These are phyloP conservation scores for Fraxinus anomala DNA, from an alignment of 257 asterid species.

Conservation along the genomic window DNA sequence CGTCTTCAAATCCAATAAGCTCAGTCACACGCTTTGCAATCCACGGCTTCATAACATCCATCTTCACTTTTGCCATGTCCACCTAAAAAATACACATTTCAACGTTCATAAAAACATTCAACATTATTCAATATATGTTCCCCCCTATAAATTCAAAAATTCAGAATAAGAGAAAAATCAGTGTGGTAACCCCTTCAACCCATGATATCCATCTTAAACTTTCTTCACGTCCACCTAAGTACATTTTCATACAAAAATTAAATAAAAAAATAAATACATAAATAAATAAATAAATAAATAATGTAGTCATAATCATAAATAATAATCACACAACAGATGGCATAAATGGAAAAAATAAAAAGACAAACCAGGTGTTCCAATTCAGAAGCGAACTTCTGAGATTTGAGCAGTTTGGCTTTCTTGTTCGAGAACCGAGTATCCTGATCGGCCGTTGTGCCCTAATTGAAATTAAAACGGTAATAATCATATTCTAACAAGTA, in stretches of 20 bases:
- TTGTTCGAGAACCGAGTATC: conserved; percentile 99
- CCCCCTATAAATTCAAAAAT: not conserved
- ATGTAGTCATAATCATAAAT: not conserved
- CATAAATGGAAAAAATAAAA: not conserved
- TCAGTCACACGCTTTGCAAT: conserved; percentile 94
- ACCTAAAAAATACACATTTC: conserved; percentile 49
- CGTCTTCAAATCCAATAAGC: conserved; percentile 97
- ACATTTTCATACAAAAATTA: conserved; percentile 9
- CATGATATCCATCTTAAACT: conserved; percentile 20
- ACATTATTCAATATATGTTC: not conserved
- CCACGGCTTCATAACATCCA: conserved; percentile 98
- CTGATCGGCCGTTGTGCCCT: conserved; percentile 99
- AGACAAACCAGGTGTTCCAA: conserved; percentile 79
- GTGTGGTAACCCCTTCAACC: conserved; percentile 1
- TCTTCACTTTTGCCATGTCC: conserved; percentile 85
- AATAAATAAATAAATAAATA: not conserved
- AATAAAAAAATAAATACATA: not conserved
- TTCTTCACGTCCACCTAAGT: conserved; percentile 21
- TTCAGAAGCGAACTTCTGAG: conserved; percentile 96
- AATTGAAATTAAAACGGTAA: conserved; percentile 18
- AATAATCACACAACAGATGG: not conserved
- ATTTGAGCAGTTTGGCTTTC: conserved; percentile 95
- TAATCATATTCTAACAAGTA: not conserved
- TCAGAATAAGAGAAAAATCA: conserved; percentile 17
- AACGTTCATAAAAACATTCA: not conserved